Conservation (phyloP, 2,329 filamentous ascomycete genomes). For the Colletotrichum graminicola region DNA sequence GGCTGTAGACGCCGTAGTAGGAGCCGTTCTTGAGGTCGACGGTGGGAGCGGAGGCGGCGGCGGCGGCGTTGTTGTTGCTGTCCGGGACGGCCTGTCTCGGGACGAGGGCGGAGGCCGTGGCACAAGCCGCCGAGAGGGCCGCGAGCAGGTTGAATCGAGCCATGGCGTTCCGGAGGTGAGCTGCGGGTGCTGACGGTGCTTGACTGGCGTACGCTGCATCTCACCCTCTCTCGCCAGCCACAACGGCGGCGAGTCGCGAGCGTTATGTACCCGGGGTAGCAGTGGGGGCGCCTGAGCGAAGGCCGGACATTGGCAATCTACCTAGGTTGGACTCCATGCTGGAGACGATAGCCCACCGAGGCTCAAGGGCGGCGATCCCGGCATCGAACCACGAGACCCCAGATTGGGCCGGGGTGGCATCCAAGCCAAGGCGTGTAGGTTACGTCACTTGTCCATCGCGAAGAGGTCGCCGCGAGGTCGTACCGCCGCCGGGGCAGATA, state of each 20-base stretch:
- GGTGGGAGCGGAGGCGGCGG: constrained; percentile 19
- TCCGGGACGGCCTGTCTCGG: constrained; percentile 28
- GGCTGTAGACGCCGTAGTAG: constrained; percentile 56
- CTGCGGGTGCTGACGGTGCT: constrained; percentile 12
- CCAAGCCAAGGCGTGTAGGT: constrained; percentile 7
- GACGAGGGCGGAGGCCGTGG: constrained; percentile 32
- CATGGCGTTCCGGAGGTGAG: constrained; percentile 9
- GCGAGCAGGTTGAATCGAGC: constrained; percentile 30
- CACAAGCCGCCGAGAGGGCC: constrained; percentile 31
- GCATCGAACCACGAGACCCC: constrained; percentile 34
- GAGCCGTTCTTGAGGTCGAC: constrained; percentile 44
- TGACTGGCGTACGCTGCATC: constrained; percentile 18
- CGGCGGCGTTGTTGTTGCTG: constrained; percentile 14
- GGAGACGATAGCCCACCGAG: constrained; percentile 36
- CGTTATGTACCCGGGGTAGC: constrained; percentile 29
- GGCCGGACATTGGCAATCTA: constrained; percentile 23
- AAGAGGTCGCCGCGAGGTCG: neutral
- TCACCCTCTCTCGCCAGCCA: neutral
- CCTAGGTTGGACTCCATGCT: constrained; percentile 6
- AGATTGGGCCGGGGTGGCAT: constrained; percentile 17
- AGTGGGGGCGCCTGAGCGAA: constrained; percentile 1
- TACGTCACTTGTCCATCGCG: constrained; percentile 23
- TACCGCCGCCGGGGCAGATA: neutral
- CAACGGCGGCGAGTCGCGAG: neutral
- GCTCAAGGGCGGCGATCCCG: constrained; percentile 14